Evolutionary conservation across 192 early-diverging fungal species (phyloP), one percentile per base, ranked within the genome.

Genomic region (Paraglomus brasilianum): DNA sequence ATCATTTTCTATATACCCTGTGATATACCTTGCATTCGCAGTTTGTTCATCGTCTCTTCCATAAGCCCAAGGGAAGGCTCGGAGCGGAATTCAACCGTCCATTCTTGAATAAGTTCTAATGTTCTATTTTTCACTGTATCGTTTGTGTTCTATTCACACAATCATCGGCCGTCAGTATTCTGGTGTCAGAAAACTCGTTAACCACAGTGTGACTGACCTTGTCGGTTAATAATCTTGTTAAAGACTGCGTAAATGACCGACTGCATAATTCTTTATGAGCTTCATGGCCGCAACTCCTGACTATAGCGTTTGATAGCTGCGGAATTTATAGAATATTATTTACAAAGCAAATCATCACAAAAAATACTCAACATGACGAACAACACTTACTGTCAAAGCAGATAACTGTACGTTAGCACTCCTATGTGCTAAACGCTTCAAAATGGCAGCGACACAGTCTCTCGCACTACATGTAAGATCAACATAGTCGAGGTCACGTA

Each of bases 41-140:
- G 62, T 7, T 74, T 76, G 19, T 84, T 83, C 58, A 87, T 87
- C 1, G 88, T 89, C 67, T 91, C 89, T 50, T 88, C 87, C 83
- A 93, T 92, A 41, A 91, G 85, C 10, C 90, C 91, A 40, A 96
- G 80, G 0, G 86, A 82, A 14, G 92, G 85, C 64, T 96, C 89
- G 30, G 83, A 75, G 66, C 88, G 84, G 75, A 95, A 96, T 42
- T 87, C 88, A 75, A 89, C 89, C 0, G 92, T 88, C 90, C 97
- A 99, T 60, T 89, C 85, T 80, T 96, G 94, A 74, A 99, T 91
- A 50, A 90, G 77, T 40, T 94, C 95, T 40, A 96, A 80, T 42
- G 93, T 88, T 72, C 92, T 81, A 49, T 84, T 87, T 72, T 88
- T 83, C 5, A 95, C 92, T 11, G 83, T 85, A n/a, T 86, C 87